Percentiles rank a stretch among this genome's conserved stretches.
These are phyloP conservation scores for Arabis hirsuta DNA, from an alignment of 345 rosid genomes.

Conservation along the genomic window DNA sequence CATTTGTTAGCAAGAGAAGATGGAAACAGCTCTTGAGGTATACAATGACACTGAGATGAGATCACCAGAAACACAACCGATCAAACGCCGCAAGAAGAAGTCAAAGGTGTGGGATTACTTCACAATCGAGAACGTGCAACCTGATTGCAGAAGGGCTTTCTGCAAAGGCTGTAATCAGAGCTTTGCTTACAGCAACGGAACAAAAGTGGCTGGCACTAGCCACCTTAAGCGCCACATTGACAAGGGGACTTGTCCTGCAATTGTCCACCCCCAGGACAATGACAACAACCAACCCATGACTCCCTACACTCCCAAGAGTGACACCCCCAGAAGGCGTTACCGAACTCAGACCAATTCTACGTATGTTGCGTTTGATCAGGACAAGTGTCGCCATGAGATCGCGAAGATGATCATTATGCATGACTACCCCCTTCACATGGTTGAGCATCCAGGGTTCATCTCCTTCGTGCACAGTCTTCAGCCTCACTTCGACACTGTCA, in stretches of 20 bases:
- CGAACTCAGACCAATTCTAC: constrained; percentile 52
- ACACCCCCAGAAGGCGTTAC: constrained; percentile 73
- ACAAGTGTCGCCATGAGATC: constrained; percentile 75
- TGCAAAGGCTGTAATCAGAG: constrained; percentile 97
- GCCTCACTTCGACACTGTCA: constrained; percentile 70
- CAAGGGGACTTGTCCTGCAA: constrained; percentile 83
- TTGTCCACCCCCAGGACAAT: constrained; percentile 55
- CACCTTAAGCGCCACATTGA: constrained; percentile 94
- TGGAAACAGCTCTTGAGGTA: constrained; percentile 36
- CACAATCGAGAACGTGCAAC: constrained; percentile 68
- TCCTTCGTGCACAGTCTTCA: constrained; percentile 80
- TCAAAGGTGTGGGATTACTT: constrained; percentile 94
- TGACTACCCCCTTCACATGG: constrained; percentile 89
- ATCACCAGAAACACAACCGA: constrained; percentile 31
- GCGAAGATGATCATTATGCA: constrained; percentile 88
- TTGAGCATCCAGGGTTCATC: constrained; percentile 77
- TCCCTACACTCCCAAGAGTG: constrained; percentile 58
- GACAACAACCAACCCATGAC: constrained; percentile 46
- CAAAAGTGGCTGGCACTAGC: constrained; percentile 94
- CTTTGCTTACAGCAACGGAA: constrained; percentile 95
- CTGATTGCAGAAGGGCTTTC: constrained; percentile 81
- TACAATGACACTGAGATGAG: constrained; percentile 33
- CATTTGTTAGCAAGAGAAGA: constrained; percentile 20
- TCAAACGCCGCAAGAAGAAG: constrained; percentile 59
- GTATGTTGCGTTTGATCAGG: constrained; percentile 67